phyloP scores from a whole-genome alignment of 331 rosid genomes.

The Telfairia occidentalis region DNA sequence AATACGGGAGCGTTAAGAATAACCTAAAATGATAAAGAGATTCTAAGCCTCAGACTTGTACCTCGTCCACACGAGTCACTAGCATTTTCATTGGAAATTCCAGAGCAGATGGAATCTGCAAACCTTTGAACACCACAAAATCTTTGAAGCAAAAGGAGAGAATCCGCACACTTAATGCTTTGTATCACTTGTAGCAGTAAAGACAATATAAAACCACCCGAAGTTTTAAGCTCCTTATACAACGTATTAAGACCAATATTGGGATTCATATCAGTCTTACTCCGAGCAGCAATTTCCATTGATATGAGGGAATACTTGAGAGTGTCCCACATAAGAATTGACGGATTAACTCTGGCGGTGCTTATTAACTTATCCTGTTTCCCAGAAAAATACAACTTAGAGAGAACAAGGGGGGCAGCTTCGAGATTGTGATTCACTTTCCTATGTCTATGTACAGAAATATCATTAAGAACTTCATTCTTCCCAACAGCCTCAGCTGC shows the following conservation, averaged over 20 bases:
- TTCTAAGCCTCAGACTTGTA: slow-evolving; percentile 22
- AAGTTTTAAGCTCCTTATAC: slow-evolving; percentile 73
- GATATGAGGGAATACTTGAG: slow-evolving; percentile 79
- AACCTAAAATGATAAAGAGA: not conserved
- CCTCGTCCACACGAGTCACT: slow-evolving; percentile 42
- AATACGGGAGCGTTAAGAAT: not conserved
- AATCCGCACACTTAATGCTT: slow-evolving; percentile 42
- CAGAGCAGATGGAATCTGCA: slow-evolving; percentile 66
- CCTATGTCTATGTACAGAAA: slow-evolving; percentile 36
- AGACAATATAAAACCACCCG: slow-evolving; percentile 67
- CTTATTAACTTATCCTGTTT: slow-evolving; percentile 45
- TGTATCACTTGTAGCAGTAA: slow-evolving; percentile 68
- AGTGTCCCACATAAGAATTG: slow-evolving; percentile 90
- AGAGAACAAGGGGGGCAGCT: slow-evolving; percentile 40
- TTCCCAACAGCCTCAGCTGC: slow-evolving; percentile 55
- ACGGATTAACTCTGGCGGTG: slow-evolving; percentile 45
- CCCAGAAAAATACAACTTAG: slow-evolving; percentile 59
- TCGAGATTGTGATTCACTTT: slow-evolving; percentile 44
- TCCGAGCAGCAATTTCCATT: slow-evolving; percentile 84
- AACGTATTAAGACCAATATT: slow-evolving; percentile 50
- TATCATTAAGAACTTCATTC: slow-evolving; percentile 36
- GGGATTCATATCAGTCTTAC: slow-evolving; percentile 52
- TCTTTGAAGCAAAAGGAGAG: slow-evolving; percentile 78
- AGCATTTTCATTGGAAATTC: slow-evolving; percentile 28
- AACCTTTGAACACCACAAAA: slow-evolving; percentile 64